Evolutionary conservation across 306 rosid genomes (phyloP), one percentile per base, ranked within the genome.

Genomic region (Vigna radiata): DNA sequence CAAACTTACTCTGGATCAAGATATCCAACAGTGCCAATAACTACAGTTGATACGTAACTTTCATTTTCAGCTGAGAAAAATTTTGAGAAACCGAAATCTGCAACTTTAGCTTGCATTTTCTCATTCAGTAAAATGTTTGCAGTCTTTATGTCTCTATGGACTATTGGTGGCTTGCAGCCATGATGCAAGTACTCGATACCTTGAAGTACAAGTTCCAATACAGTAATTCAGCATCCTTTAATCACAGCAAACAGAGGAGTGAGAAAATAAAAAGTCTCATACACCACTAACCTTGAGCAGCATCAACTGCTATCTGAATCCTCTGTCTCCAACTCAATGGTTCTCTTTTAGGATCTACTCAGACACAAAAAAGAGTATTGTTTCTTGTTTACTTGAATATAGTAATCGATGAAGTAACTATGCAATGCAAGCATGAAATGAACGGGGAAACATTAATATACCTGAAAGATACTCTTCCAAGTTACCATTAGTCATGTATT

Each of bases 161-260:
- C 68, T 80, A 80, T 73, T 18, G 83, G 83, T 7, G 83, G 83
- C 54, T 80, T 80, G 79, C 83, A 80, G 31, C 83, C 79, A 0
- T 64, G 68, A 55, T 73, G 83, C 75, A 80, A 65, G 58, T 80
- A 80, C 67, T 79, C 83, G 3, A 72, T 46, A 10, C 83, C 83
- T 79, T 25, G 3, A 72, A 17, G 72, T 17, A 23, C 6, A 39
- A n/a, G 17, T 80, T 64, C 8, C 69, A 64, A 14, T 53, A n/a
- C 70, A 64, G 56, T 21, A 46, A 47, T 23, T 23, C 33, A 68
- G 25, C 63, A 18, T 25, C 29, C 78, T 63, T 79, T 14, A 31
- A 27, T 73, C 68, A 25, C 18, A 50, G 43, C 39, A 72, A 80
- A 72, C 19, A 27, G 61, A 53, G 17, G 36, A 72, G 43, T 73